Percentiles rank a stretch among this genome's conserved stretches.
phyloP scores from a whole-genome alignment of 2,329 filamentous ascomycete genomes.

The Dactylellina drechsleri region DNA sequence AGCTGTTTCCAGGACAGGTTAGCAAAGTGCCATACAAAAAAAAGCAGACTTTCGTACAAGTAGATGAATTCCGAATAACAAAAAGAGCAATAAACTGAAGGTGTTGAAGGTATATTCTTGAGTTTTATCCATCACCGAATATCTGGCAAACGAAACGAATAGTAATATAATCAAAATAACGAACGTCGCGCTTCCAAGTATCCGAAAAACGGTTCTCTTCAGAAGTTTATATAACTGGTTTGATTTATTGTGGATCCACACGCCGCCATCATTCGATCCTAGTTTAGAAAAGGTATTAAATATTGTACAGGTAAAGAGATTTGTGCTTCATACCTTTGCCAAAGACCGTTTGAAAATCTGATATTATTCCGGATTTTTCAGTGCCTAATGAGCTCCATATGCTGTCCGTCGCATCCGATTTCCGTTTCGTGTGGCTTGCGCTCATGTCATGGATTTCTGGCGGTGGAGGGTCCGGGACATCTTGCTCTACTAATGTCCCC shows the following conservation, averaged over 20 bases:
- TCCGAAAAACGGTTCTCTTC: background rate
- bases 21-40: background rate
- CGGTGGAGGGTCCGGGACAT: background rate
- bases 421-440: background rate
- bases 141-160: conserved; percentile 12
- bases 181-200: conserved; percentile 1
- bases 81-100: conserved; percentile 4
- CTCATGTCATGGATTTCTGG: background rate
- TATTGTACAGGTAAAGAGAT: background rate
- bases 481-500: conserved; percentile 1
- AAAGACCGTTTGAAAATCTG: conserved; percentile 5
- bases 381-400: background rate
- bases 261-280: conserved; percentile 13
- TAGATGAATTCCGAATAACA: conserved; percentile 19
- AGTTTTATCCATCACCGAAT: conserved; percentile 7
- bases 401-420: background rate
- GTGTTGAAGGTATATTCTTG: conserved; percentile 22
- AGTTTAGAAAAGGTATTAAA: no score
- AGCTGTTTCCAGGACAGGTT: conserved; percentile 4
- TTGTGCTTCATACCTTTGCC: background rate
- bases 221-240: conserved; percentile 7
- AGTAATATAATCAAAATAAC: conserved; percentile 11
- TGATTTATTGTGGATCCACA: conserved; percentile 4
- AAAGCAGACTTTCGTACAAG: conserved; percentile 1
- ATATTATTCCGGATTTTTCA: background rate